Base-by-base conservation (phyloP, 139 green algal species). In the Marvania coccoides region DNA sequence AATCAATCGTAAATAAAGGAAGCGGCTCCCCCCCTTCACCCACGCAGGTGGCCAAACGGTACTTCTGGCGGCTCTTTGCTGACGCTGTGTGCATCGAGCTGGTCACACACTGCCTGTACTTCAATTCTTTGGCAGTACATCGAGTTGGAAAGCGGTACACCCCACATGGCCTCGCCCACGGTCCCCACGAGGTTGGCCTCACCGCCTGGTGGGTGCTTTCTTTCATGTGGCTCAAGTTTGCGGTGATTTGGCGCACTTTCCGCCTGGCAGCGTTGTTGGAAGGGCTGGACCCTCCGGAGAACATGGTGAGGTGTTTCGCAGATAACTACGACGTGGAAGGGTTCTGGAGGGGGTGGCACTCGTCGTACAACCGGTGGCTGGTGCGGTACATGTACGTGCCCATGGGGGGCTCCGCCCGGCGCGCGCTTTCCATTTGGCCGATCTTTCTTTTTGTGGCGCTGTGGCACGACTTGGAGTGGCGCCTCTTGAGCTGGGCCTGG, bases 151-250 rank as follows among this genome's bases (percentile, higher is more conserved):
- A 82, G 30, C 59, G 65, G 34, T 57, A 70, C 39, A 54, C 63
- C 45, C 47, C 69, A 47, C 31, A 72, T 28, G 72, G 72, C 13
- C 40, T 79, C 35, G 29, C 24, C 3, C 65, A 68, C 6, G 47
- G 59, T 13, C 9, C 60, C 10, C n/a, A 47, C 0, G 55, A 74
- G 19, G 45, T 71, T 15, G 72, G 61, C 5, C 47, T 88, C 3
- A 81, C 78, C 2, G 80, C 78, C 6, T 95, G 85, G 59, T 96
- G 86, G 85, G 81, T 93, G 14, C 77, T 98, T 6, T 79, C 90
- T 35, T 91, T 96, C 63, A 93, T 96, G 82, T 98, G 92, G 92
- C 80, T 97, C 26, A 98, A 98, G 76, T 93, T 93, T 58, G 61
- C 73, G 1, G 73, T 83, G 10, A 86, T 91, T n/a, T 93, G 87